These are phyloP conservation scores for Lumnitzera littorea DNA, from an alignment of 345 rosid genomes.

Conservation along the genomic window DNA sequence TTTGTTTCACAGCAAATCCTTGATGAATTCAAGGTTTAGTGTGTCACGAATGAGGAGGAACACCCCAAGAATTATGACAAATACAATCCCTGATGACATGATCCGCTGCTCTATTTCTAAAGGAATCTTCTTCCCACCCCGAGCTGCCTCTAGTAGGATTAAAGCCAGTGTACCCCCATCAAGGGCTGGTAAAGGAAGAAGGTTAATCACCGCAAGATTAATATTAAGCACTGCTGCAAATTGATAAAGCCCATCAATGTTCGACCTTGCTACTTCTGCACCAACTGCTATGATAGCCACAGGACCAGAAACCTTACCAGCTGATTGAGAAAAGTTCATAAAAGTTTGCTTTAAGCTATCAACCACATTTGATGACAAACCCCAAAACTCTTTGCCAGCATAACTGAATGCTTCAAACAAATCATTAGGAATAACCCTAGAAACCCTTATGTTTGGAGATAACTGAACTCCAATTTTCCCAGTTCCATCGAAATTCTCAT, in stretches of 20 bases:
- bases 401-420: slow-evolving; percentile 49
- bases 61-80: slow-evolving; percentile 70
- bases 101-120: slow-evolving; percentile 82
- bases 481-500: slow-evolving; percentile 66
- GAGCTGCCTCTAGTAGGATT: slow-evolving; percentile 72
- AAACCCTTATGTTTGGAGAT: slow-evolving; percentile 67
- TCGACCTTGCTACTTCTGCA: slow-evolving; percentile 96
- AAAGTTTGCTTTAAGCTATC: slow-evolving; percentile 82
- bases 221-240: slow-evolving; percentile 83
- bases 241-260: slow-evolving; percentile 75
- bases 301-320: slow-evolving; percentile 88
- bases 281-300: slow-evolving; percentile 96
- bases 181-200: slow-evolving; percentile 85
- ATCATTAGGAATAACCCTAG: slow-evolving; percentile 53
- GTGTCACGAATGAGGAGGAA: slow-evolving; percentile 88
- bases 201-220: slow-evolving; percentile 85
- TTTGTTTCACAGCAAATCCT: slow-evolving; percentile 52
- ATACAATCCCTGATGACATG: slow-evolving; percentile 82
- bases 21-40: slow-evolving; percentile 77
- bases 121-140: slow-evolving; percentile 92
- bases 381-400: slow-evolving; percentile 67
- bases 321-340: slow-evolving; percentile 75
- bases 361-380: slow-evolving; percentile 59
- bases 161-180: slow-evolving; percentile 93
- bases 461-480: slow-evolving; percentile 91